Base-by-base conservation (phyloP, 75 land plant species). In the Selaginella tamariscina region DNA sequence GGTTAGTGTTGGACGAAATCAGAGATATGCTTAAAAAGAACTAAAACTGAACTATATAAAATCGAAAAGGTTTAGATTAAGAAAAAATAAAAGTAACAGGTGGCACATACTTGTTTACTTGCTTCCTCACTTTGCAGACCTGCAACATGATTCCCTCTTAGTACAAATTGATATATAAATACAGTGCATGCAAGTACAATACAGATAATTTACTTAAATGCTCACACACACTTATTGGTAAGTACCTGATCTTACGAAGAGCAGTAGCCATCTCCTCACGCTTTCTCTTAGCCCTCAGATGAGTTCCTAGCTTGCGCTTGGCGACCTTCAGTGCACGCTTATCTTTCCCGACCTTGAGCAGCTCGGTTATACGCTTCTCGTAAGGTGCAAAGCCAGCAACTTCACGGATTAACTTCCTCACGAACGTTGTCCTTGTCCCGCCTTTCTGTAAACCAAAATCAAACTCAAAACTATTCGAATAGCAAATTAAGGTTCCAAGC, bases 311-410 rank as follows among this genome's bases (percentile, higher is more conserved):
- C 81, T 86, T 88, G 72, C 83, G 79, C 85, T 91, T 91, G 1
- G 96, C 96, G 9, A 91, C 85, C 70, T 91, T 91, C 70, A 91
- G 71, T 0, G 89, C 96, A 27, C 96, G 76, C 69, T 91, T 91
- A 67, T 91, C 96, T 68, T 91, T 91, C 11, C 89, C 96, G 31
- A 91, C 96, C 71, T 91, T 91, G 0, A 91, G 71, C 60, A 91
- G 78, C 75, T 91, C 96, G 13, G 93, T 85, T 56, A 91, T 88
- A 32, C 96, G 71, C 82, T 82, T 91, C 85, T 91, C 97, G 73
- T 91, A 91, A 0, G 97, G 97, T 20, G 95, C 97, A 76, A 91
- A 89, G 0, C 97, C 97, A 57, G 80, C 97, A 63, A 91, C 95
- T 70, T 91, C 97, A 39, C 97, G 71, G 24, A 91, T 91, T 24